phyloP scores from a whole-genome alignment of 2,329 filamentous ascomycete genomes.

The Exophiala lecanii-corni region DNA sequence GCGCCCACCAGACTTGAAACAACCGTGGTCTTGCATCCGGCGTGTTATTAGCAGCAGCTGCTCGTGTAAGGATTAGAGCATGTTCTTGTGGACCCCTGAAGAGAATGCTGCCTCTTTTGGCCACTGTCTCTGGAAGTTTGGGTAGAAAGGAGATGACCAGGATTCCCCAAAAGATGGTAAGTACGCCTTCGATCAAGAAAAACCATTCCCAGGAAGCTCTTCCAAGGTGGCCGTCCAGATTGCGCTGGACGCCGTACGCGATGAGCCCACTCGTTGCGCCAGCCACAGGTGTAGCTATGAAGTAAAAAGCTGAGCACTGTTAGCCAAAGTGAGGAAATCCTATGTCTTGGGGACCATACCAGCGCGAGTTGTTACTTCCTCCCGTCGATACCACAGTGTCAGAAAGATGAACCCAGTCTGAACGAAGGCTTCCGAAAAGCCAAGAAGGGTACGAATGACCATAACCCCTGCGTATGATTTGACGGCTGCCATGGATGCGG shows the following conservation, averaged over 20 bases:
- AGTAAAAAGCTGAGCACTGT: too few species aligned
- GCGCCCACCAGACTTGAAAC: constrained; percentile 1
- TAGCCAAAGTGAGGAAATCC: too few species aligned
- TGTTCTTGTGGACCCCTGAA: not conserved
- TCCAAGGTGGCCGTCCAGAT: not conserved
- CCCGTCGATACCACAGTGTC: constrained; percentile 4
- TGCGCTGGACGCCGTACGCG: not conserved
- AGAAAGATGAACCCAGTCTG: constrained; percentile 6
- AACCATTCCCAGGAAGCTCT: not conserved
- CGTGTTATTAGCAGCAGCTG: too few species aligned
- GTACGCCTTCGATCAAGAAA: not conserved
- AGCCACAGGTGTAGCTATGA: not conserved
- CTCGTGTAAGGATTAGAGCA: not conserved
- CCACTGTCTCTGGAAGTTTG: not conserved
- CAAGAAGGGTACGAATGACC: constrained; percentile 6
- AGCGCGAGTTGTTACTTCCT: constrained; percentile 3
- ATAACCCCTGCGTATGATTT: constrained; percentile 7
- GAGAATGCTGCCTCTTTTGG: not conserved
- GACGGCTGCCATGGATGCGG: constrained; percentile 4
- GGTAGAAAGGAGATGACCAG: not conserved
- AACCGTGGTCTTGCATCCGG: too few species aligned
- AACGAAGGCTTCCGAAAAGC: constrained; percentile 10
- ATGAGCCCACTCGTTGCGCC: not conserved
- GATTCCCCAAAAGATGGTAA: not conserved
- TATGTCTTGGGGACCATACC: too few species aligned